These are phyloP conservation scores for Thalassiosira livingstoniorum DNA, from an alignment of 352 stramenopile species.

Conservation along the genomic window DNA sequence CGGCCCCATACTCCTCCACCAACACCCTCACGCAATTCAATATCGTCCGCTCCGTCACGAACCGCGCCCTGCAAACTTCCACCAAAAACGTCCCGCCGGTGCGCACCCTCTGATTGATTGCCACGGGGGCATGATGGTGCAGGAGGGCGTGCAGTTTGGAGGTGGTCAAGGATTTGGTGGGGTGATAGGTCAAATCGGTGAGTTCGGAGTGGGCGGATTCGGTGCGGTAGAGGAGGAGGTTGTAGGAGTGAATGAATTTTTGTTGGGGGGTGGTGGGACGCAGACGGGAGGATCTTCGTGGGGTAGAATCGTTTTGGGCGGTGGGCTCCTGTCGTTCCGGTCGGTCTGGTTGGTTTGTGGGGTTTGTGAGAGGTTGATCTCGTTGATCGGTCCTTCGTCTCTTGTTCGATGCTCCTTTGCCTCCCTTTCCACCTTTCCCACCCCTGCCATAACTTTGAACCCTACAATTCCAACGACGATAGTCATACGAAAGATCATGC, in stretches of 20 bases:
- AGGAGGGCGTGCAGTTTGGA: constrained; percentile 63
- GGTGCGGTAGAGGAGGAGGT: constrained; percentile 47
- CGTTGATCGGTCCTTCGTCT: background rate
- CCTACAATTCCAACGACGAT: constrained; percentile 12
- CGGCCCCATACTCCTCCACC: constrained; percentile 58
- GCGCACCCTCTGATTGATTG: constrained; percentile 70
- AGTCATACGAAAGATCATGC: constrained; percentile 47
- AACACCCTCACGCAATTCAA: constrained; percentile 78
- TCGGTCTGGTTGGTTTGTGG: background rate
- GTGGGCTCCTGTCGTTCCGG: background rate
- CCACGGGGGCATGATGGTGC: constrained; percentile 71
- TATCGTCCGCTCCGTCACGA: constrained; percentile 68
- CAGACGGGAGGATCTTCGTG: constrained; percentile 45
- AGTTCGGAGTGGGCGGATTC: constrained; percentile 51
- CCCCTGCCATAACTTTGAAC: background rate
- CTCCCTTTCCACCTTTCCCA: background rate
- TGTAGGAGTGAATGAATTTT: constrained; percentile 52
- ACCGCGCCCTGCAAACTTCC: constrained; percentile 70
- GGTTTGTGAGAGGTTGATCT: background rate
- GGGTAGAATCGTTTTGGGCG: constrained; percentile 8
- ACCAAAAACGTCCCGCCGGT: constrained; percentile 81
- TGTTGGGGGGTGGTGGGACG: constrained; percentile 46
- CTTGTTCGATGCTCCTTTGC: constrained; percentile 2
- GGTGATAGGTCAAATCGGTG: constrained; percentile 36
- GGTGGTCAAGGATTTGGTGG: constrained; percentile 60